These are phyloP conservation scores for Pyrenula aspistea DNA, from an alignment of 495 filamentous ascomycete species.

Conservation along the genomic window DNA sequence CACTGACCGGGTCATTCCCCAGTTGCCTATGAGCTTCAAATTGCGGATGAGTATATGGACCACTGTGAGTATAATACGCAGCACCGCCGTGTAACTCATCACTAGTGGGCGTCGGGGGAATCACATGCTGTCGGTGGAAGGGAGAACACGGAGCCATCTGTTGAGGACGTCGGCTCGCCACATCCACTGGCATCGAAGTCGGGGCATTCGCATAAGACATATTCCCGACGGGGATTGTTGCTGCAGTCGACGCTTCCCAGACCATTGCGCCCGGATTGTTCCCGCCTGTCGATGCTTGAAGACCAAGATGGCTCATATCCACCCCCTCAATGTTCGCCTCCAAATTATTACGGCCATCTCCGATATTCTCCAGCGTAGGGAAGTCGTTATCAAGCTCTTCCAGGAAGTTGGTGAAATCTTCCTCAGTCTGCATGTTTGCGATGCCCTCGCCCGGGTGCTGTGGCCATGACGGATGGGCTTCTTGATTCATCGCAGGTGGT, in stretches of 20 bases:
- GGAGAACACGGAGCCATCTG: conserved; percentile 32
- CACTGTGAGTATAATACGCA: conserved; percentile 50
- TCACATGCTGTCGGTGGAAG: conserved; percentile 45
- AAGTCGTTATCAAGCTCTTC: conserved; percentile 38
- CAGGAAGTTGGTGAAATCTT: conserved; percentile 42
- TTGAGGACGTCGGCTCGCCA: conserved; percentile 35
- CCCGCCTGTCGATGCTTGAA: not conserved
- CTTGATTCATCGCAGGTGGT: conserved; percentile 24
- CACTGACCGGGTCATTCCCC: conserved; percentile 56
- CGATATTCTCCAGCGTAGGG: conserved; percentile 31
- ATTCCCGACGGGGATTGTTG: conserved; percentile 9
- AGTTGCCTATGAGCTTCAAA: conserved; percentile 5
- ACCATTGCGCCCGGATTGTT: conserved; percentile 16
- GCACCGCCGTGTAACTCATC: conserved; percentile 70
- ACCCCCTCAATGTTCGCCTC: conserved; percentile 4
- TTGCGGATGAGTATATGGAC: conserved; percentile 56
- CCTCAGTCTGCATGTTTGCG: conserved; percentile 23
- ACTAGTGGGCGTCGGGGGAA: conserved; percentile 90
- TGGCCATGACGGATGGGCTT: conserved; percentile 27
- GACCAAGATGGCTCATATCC: conserved; percentile 5
- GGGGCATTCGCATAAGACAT: conserved; percentile 11
- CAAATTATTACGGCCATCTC: conserved; percentile 14
- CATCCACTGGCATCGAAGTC: conserved; percentile 46
- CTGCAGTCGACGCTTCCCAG: conserved; percentile 9
- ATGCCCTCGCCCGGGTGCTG: conserved; percentile 23